Evolutionary conservation across 1,139 yeast genomes (phyloP).

Genomic region (Lodderomyces elongisporus): DNA sequence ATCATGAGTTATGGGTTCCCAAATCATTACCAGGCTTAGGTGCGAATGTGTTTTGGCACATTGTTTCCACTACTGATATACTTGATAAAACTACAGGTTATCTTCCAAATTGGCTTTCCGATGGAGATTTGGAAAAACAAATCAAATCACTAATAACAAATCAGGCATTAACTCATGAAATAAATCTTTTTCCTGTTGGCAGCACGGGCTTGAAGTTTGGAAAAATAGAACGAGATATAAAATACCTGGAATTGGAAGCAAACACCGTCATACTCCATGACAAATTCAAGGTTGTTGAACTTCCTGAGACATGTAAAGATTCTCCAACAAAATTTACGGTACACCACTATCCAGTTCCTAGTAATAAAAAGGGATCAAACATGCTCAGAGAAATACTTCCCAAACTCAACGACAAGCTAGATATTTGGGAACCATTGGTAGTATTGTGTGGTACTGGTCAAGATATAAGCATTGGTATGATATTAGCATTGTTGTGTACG

Average conservation of each 20-base stretch:
- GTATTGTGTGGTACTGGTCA: conserved; percentile 61
- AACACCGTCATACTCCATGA: conserved; percentile 23
- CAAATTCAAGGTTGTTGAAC: conserved; percentile 12
- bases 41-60: conserved; percentile 56
- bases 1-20: conserved; percentile 81
- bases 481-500: conserved; percentile 46
- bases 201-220: conserved; percentile 32
- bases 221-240: conserved; percentile 15
- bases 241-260: conserved; percentile 8
- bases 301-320: conserved; percentile 1
- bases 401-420: conserved; percentile 21
- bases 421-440: conserved; percentile 18
- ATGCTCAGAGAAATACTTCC: conserved; percentile 44
- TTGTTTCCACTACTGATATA: conserved; percentile 13
- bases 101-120: conserved; percentile 34
- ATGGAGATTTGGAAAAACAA: conserved; percentile 16
- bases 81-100: conserved; percentile 21
- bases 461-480: conserved; percentile 62
- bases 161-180: neutral
- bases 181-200: neutral
- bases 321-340: conserved; percentile 6
- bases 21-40: conserved; percentile 36
- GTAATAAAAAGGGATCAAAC: conserved; percentile 62
- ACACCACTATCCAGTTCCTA: conserved; percentile 25
- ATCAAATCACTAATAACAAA: conserved; percentile 12